Conservation (phyloP, 2,329 filamentous ascomycete species). For the Fusarium buharicum region DNA sequence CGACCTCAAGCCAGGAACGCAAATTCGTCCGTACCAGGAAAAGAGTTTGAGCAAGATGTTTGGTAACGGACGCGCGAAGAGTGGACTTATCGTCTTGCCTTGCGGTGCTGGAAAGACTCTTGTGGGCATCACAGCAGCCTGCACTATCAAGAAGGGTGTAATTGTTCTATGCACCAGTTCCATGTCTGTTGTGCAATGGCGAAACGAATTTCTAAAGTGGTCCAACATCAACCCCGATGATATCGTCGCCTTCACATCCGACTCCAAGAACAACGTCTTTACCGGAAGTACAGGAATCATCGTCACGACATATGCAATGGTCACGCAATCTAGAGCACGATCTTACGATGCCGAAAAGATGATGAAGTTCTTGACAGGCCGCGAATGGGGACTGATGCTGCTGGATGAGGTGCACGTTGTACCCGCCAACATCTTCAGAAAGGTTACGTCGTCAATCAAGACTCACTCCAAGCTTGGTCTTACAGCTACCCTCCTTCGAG, state of each 20-base stretch:
- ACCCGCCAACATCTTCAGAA: slow-evolving; percentile 94
- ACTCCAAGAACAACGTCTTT: slow-evolving; percentile 83
- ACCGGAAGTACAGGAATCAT: slow-evolving; percentile 93
- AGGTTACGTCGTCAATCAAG: slow-evolving; percentile 91
- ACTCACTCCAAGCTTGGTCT: slow-evolving; percentile 95
- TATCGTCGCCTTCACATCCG: slow-evolving; percentile 93
- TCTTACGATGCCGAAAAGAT: slow-evolving; percentile 96
- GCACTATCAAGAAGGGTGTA: slow-evolving; percentile 95
- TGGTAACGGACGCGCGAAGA: slow-evolving; percentile 95
- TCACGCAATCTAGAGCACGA: slow-evolving; percentile 87
- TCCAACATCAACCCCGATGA: slow-evolving; percentile 93
- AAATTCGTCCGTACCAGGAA: slow-evolving; percentile 95
- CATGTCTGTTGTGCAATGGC: slow-evolving; percentile 98
- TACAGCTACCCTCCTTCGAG: slow-evolving; percentile 91
- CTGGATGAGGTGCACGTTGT: slow-evolving; percentile 98
- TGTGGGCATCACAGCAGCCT: slow-evolving; percentile 97
- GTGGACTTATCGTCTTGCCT: slow-evolving; percentile 95
- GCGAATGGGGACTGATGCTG: slow-evolving; percentile 98
- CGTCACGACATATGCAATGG: slow-evolving; percentile 98
- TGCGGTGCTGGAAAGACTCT: slow-evolving; percentile 97
- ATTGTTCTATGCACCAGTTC: slow-evolving; percentile 96
- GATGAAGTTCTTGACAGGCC: slow-evolving; percentile 89
- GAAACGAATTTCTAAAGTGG: slow-evolving; percentile 97
- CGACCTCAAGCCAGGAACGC: slow-evolving; percentile 86
- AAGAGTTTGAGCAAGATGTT: slow-evolving; percentile 99